Percentiles rank a stretch among this genome's conserved stretches.
phyloP scores from a whole-genome alignment of 805 yeast species.

The Ogataea pilisensis region DNA sequence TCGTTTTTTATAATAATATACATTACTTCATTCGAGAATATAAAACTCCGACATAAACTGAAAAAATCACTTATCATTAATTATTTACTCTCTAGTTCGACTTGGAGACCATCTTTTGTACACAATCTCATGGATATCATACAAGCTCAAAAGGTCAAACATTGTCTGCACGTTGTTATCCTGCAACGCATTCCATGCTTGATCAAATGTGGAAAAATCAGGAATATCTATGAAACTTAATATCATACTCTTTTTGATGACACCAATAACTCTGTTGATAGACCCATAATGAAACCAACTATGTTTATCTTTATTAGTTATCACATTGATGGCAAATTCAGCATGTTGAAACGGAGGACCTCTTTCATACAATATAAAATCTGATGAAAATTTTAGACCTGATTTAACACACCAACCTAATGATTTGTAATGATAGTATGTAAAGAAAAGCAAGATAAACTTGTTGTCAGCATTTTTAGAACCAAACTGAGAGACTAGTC shows the following conservation, averaged over 20 bases:
- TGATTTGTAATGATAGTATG: slow-evolving; percentile 82
- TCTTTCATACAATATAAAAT: slow-evolving; percentile 71
- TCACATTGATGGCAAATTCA: slow-evolving; percentile 57
- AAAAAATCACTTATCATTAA: not conserved
- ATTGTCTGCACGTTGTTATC: slow-evolving; percentile 11
- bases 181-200: slow-evolving; percentile 11
- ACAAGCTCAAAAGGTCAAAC: slow-evolving; percentile 36
- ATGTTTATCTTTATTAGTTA: slow-evolving; percentile 8
- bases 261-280: slow-evolving; percentile 75
- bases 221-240: slow-evolving; percentile 64
- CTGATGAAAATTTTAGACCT: slow-evolving; percentile 92
- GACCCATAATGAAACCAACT: slow-evolving; percentile 62
- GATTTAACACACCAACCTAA: slow-evolving; percentile 92
- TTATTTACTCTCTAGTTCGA: slow-evolving; percentile 64
- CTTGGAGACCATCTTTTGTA: slow-evolving; percentile 85
- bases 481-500: slow-evolving; percentile 12
- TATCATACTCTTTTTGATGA: slow-evolving; percentile 77
- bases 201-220: slow-evolving; percentile 26
- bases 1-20: too few relatives aligned
- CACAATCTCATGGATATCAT: slow-evolving; percentile 59
- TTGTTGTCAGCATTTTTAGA: slow-evolving; percentile 25
- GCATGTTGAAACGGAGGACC: slow-evolving; percentile 98
- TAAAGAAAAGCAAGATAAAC: slow-evolving; percentile 58
- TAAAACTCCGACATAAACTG: too few relatives aligned
- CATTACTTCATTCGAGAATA: too few relatives aligned